phyloP scores from a whole-genome alignment of 1,284 basidiomycete species.

The Cutaneotrichosporon sp. region DNA sequence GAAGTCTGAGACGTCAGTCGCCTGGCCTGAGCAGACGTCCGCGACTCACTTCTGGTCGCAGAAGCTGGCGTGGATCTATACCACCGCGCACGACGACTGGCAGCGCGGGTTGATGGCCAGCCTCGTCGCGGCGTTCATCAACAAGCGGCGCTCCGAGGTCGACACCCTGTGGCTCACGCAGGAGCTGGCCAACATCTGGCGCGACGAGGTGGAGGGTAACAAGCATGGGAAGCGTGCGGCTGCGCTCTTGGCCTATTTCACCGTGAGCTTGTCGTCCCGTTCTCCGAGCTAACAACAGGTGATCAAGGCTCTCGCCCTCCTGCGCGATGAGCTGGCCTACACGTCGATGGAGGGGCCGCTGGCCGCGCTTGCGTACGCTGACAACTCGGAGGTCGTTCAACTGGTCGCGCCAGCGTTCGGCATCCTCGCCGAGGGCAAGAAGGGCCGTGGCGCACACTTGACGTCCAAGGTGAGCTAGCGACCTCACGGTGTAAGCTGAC shows the following conservation, averaged over 20 bases:
- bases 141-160: constrained; percentile 67
- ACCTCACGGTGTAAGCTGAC: neutral
- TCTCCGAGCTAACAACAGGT: constrained; percentile 58
- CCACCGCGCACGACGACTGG: constrained; percentile 58
- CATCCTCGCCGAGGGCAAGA: constrained; percentile 58
- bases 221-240: neutral
- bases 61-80: constrained; percentile 64
- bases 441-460: constrained; percentile 65
- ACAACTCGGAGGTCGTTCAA: constrained; percentile 40
- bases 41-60: constrained; percentile 58
- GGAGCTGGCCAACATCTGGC: constrained; percentile 51
- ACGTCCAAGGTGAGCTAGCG: constrained; percentile 67
- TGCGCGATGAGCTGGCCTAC: constrained; percentile 65
- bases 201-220: constrained; percentile 36
- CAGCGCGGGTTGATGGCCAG: constrained; percentile 66
- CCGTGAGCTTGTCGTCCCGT: neutral
- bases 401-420: constrained; percentile 71
- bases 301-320: constrained; percentile 73
- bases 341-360: constrained; percentile 67
- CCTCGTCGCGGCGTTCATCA: constrained; percentile 68
- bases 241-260: neutral
- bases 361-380: constrained; percentile 64
- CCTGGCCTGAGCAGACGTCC: constrained; percentile 14
- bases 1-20: constrained; percentile 54
- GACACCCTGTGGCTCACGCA: constrained; percentile 53